Conservation (phyloP, 495 filamentous ascomycete genomes). For the Penicillium cosmopolitanum region DNA sequence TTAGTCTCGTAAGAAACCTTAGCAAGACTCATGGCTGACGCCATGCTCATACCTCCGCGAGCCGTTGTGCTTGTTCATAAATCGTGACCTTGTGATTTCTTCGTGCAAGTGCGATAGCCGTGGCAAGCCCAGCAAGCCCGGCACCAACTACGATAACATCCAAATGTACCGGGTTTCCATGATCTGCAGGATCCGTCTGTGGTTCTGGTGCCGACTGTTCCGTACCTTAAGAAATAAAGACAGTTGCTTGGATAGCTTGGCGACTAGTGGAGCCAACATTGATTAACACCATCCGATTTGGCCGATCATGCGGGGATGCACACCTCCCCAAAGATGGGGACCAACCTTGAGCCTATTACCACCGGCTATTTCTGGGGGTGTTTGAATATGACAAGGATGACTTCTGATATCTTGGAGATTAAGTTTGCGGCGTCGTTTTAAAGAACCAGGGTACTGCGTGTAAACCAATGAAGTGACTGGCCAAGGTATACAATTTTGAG, state of each 20-base stretch:
- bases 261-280: neutral
- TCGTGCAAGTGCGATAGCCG: slow-evolving; percentile 13
- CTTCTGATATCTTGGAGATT: neutral
- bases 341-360: neutral
- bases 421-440: neutral
- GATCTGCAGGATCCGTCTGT: neutral
- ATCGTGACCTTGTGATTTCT: slow-evolving; percentile 8
- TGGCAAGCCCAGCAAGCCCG: slow-evolving; percentile 5
- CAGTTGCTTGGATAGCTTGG: slow-evolving; percentile 11
- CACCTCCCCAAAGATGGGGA: neutral
- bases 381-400: neutral
- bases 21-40: neutral
- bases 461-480: too few relatives aligned
- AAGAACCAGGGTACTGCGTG: neutral
- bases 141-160: slow-evolving; percentile 3
- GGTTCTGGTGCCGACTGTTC: neutral
- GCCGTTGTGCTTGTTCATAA: slow-evolving; percentile 7
- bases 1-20: neutral
- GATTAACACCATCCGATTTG: neutral
- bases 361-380: neutral
- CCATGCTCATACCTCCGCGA: slow-evolving; percentile 8
- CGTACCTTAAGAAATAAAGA: neutral
- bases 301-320: neutral
- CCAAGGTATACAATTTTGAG: too few relatives aligned
- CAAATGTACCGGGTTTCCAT: neutral